These are phyloP conservation scores for Penicillium nordicum DNA, from an alignment of 2,329 filamentous ascomycete genomes.

Conservation along the genomic window DNA sequence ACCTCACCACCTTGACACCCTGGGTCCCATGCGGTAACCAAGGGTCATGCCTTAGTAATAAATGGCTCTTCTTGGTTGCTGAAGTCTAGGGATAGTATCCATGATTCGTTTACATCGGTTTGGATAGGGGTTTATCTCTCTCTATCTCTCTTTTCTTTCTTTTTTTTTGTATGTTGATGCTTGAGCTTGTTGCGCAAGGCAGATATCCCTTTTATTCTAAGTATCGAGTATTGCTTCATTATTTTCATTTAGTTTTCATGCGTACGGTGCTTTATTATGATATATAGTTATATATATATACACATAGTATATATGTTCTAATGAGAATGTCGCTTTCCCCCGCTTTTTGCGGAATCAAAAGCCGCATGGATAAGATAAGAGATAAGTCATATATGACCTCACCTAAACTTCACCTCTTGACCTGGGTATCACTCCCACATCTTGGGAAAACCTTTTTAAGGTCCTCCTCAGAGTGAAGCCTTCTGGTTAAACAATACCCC, in stretches of 20 bases:
- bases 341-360: not conserved
- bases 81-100: constrained; percentile 60
- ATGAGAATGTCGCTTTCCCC: not conserved
- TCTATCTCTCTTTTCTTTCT: not conserved
- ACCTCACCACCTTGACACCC: constrained; percentile 72
- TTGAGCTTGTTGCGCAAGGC: not conserved
- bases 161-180: not conserved
- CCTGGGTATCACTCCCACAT: not conserved
- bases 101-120: not conserved
- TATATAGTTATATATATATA: not conserved
- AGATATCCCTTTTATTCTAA: not conserved
- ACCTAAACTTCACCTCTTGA: not conserved
- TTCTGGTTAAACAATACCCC: too few relatives aligned
- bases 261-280: not conserved
- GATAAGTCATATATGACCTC: not conserved
- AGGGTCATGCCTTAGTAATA: constrained; percentile 65
- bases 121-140: not conserved
- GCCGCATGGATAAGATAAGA: not conserved
- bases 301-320: not conserved
- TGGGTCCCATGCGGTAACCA: constrained; percentile 57
- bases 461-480: not conserved
- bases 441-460: not conserved
- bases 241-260: not conserved
- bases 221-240: not conserved
- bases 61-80: constrained; percentile 86